Conservation (phyloP, 495 filamentous ascomycete species). For the Hamigera avellanea region DNA sequence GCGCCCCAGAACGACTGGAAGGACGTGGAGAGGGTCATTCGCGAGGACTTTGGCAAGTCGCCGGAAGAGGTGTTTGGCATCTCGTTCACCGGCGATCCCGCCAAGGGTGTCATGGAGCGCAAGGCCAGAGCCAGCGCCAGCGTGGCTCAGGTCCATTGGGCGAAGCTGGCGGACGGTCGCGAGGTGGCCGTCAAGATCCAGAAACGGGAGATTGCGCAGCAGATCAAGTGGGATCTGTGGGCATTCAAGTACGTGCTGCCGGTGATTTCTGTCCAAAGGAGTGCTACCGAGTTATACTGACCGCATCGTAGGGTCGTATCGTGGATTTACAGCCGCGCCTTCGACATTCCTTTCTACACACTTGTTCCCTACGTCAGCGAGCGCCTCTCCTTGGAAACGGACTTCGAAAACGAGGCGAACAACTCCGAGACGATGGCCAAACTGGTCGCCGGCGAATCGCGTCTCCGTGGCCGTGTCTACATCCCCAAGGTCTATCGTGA, state of each 20-base stretch:
- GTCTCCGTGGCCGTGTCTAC: conserved; percentile 69
- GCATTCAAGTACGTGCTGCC: conserved; percentile 65
- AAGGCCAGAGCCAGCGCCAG: conserved; percentile 78
- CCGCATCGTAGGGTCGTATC: conserved; percentile 50
- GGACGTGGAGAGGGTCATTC: conserved; percentile 76
- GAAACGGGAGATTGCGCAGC: conserved; percentile 82
- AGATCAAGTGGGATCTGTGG: conserved; percentile 90
- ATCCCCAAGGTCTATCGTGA: conserved; percentile 77
- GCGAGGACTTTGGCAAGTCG: conserved; percentile 75
- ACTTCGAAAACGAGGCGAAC: conserved; percentile 81
- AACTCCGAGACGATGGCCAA: conserved; percentile 77
- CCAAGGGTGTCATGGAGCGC: conserved; percentile 77
- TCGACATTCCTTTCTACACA: conserved; percentile 80
- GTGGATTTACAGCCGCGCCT: conserved; percentile 63
- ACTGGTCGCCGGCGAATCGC: conserved; percentile 65
- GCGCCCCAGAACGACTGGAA: conserved; percentile 89
- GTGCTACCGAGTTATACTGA: conserved; percentile 3
- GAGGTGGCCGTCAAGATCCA: conserved; percentile 95
- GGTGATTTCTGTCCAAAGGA: neutral
- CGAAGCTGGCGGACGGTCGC: conserved; percentile 65
- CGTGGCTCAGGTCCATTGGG: conserved; percentile 96
- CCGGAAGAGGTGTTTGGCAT: conserved; percentile 85
- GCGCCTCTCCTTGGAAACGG: conserved; percentile 79
- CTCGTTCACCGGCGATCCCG: conserved; percentile 54
- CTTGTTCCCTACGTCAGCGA: conserved; percentile 85